These are phyloP conservation scores for Agaricus bisporus DNA, from an alignment of 768 basidiomycete genomes.

Conservation along the genomic window DNA sequence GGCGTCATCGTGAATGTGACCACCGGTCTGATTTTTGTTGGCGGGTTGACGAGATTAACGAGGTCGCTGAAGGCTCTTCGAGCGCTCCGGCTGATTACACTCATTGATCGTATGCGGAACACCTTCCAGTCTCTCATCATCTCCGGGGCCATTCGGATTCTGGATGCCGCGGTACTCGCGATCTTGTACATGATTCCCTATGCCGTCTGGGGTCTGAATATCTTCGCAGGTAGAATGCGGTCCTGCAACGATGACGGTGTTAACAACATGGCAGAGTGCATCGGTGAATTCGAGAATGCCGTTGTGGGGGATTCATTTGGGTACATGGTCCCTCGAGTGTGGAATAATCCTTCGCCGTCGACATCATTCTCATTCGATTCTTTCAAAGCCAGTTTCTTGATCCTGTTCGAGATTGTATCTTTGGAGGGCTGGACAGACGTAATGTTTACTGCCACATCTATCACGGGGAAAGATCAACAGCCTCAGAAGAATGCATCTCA, in stretches of 20 bases:
- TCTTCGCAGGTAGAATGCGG: conserved; percentile 83
- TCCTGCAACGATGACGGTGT: conserved; percentile 69
- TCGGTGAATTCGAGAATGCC: conserved; percentile 65
- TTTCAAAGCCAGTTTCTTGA: conserved; percentile 77
- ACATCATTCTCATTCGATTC: conserved; percentile 87
- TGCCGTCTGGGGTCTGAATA: conserved; percentile 90
- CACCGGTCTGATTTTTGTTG: conserved; percentile 67
- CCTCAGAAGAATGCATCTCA: conserved; percentile 69
- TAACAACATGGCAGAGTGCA: conserved; percentile 57
- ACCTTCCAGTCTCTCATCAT: conserved; percentile 87
- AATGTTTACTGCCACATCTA: conserved; percentile 73
- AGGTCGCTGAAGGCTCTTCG: conserved; percentile 84
- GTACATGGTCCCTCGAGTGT: conserved; percentile 79
- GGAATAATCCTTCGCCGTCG: conserved; percentile 80
- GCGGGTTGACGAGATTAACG: conserved; percentile 76
- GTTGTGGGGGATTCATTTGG: conserved; percentile 56
- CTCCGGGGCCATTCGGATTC: conserved; percentile 75
- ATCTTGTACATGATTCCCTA: conserved; percentile 90
- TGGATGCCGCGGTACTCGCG: conserved; percentile 87
- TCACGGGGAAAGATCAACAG: conserved; percentile 64
- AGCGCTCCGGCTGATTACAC: conserved; percentile 83
- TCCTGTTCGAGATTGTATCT: conserved; percentile 94
- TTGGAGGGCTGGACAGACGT: conserved; percentile 98
- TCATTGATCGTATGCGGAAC: conserved; percentile 79
- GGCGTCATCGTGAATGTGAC: conserved; percentile 72